Conservation (phyloP, 371 early-diverging fungal genomes). For the Syncephalis plumigaleata region DNA sequence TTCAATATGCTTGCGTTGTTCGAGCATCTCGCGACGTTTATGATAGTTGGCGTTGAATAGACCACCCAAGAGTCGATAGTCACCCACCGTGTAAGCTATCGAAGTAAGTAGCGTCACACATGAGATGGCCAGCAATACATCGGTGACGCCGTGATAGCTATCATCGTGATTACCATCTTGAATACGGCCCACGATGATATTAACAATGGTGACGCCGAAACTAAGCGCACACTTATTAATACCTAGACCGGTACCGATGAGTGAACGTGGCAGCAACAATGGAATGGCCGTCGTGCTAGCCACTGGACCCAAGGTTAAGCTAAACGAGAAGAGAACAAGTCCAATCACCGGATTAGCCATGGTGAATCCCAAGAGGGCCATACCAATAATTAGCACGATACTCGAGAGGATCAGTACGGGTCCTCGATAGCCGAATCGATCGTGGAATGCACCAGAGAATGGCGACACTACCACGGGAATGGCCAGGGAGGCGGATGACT, state of each 20-base stretch:
- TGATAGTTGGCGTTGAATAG: no score
- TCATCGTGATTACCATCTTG: conserved; percentile 16
- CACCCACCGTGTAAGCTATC: no score
- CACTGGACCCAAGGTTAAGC: conserved; percentile 29
- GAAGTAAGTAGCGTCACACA: no score
- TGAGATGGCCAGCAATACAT: no score
- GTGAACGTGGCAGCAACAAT: conserved; percentile 23
- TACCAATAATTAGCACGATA: conserved; percentile 20
- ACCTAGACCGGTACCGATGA: conserved; percentile 33
- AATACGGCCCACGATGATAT: conserved; percentile 24
- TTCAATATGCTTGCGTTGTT: no score
- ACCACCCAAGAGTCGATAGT: no score
- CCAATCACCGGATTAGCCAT: conserved; percentile 20
- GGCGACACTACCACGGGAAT: conserved; percentile 35
- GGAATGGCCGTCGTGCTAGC: conserved; percentile 28
- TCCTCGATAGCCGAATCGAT: conserved; percentile 24
- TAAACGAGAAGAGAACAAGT: conserved; percentile 24
- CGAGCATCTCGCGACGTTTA: no score
- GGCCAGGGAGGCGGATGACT: conserved; percentile 24
- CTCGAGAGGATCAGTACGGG: conserved; percentile 19
- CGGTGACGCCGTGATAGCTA: neutral
- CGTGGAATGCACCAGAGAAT: conserved; percentile 28
- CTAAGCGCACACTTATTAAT: conserved; percentile 25
- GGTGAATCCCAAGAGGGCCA: conserved; percentile 22
- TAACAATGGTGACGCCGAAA: conserved; percentile 25